phyloP scores from a whole-genome alignment of 1,284 basidiomycete species.

The Ustilago trichophora region DNA sequence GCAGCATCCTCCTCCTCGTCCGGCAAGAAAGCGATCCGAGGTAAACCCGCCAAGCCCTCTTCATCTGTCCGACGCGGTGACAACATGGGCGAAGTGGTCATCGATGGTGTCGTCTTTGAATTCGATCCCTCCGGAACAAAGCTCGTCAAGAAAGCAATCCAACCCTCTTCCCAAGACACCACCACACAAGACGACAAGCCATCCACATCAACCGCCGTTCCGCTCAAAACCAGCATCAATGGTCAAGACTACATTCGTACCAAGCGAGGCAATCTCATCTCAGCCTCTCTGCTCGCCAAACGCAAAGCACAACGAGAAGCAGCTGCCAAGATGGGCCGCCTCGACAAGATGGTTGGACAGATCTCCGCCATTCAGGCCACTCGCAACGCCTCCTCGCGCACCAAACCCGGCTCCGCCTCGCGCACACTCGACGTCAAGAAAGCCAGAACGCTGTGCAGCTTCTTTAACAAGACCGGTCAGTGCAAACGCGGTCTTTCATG shows the following conservation, averaged over 20 bases:
- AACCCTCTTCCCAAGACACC: constrained; percentile 17
- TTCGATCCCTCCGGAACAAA: constrained; percentile 70
- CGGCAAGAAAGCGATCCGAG: background rate
- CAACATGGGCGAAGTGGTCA: constrained; percentile 68
- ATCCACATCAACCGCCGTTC: constrained; percentile 2
- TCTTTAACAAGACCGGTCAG: constrained; percentile 59
- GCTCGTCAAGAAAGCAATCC: constrained; percentile 66
- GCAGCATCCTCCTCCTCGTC: constrained; percentile 4
- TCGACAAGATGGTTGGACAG: constrained; percentile 49
- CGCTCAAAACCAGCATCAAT: constrained; percentile 63
- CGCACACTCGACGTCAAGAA: constrained; percentile 14
- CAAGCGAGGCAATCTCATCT: constrained; percentile 68
- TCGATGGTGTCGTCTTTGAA: constrained; percentile 70
- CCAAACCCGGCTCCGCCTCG: constrained; percentile 4
- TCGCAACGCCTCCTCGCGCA: constrained; percentile 7
- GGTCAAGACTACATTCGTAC: constrained; percentile 68
- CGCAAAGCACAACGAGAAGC: constrained; percentile 48
- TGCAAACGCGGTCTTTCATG: constrained; percentile 62
- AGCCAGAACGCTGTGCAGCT: constrained; percentile 49
- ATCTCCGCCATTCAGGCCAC: constrained; percentile 51
- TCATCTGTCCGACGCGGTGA: constrained; percentile 51
- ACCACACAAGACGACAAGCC: background rate
- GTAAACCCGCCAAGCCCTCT: constrained; percentile 8
- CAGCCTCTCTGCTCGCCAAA: constrained; percentile 57
- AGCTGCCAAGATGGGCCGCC: constrained; percentile 43